Base-by-base conservation (phyloP, 306 rosid genomes). In the Albizia julibrissin region DNA sequence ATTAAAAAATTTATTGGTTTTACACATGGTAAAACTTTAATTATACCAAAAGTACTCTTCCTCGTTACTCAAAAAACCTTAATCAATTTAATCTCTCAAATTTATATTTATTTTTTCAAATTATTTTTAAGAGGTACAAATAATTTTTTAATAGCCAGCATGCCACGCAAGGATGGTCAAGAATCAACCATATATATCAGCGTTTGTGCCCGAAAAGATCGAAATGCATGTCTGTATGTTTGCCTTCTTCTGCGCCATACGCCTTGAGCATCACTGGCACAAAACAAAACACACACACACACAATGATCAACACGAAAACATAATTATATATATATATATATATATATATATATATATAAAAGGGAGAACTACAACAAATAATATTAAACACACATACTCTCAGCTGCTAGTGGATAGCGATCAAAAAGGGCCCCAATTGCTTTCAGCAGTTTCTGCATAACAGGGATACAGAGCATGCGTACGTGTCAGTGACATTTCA, bases 361-460 rank as follows among this genome's bases (percentile, higher is more conserved):
- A 33, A 11, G n/a, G 70, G 10, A 14, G 70, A 65, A 65, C 8
- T 6, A 33, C 19, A 31, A 33, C 5, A 31, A 65, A 15, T 29
- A 13, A 50, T 6, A 37, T 37, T 37, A 37, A 37, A 37, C 8
- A 79, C 10, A 27, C 70, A 42, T 87, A 87, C 94, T 89, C 70
- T 77, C 62, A 39, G 88, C 94, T 33, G 81, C 54, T 12, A 61
- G 27, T 27, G 92, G 92, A 79, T 91, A 89, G 76, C 65, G 86
- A 70, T 91, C 94, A 56, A 87, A 74, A 40, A 86, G 18, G 3
- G 67, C 71, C 62, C 84, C 58, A 14, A 79, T 19, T 59, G 86
- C 65, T 75, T 86, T 91, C 16, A 91, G 18, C 46, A 87, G 4
- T 75, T 87, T 87, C 94, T 91, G 56, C 87, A 77, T 0, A 33